Percentiles rank a stretch among this genome's conserved stretches.
Conservation (phyloP, 305 asterid genomes). For the Plantago coronopus region DNA sequence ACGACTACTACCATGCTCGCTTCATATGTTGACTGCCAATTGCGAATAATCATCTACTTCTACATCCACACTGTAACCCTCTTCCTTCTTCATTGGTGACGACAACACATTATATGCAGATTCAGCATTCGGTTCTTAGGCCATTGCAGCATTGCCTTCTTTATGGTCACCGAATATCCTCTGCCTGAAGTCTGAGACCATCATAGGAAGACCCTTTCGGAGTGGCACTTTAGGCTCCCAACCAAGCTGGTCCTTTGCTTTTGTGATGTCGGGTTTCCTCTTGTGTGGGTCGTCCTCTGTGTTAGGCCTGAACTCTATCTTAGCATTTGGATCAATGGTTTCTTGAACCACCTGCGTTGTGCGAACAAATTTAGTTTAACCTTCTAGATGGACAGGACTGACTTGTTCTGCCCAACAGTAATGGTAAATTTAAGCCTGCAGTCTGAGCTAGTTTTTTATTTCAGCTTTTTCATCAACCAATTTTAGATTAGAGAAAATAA, state of each 20-base stretch:
- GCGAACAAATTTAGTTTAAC: neutral
- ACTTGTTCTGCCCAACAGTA: too few species aligned
- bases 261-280: slow-evolving; percentile 88
- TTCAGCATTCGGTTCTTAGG: slow-evolving; percentile 4
- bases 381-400: neutral
- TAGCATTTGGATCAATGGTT: slow-evolving; percentile 82
- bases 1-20: neutral
- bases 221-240: slow-evolving; percentile 95
- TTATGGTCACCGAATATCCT: slow-evolving; percentile 84
- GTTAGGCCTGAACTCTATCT: slow-evolving; percentile 79
- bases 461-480: too few species aligned
- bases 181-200: slow-evolving; percentile 90
- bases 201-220: slow-evolving; percentile 80
- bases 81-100: neutral
- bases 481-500: too few species aligned
- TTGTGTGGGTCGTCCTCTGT: slow-evolving; percentile 97
- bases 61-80: neutral
- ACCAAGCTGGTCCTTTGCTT: slow-evolving; percentile 77
- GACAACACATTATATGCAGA: slow-evolving; percentile 7
- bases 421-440: too few species aligned
- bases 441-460: too few species aligned
- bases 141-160: slow-evolving; percentile 30
- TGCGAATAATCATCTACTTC: slow-evolving; percentile 15
- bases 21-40: slow-evolving; percentile 10
- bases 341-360: slow-evolving; percentile 81